These are phyloP conservation scores for Scutellaria galericulata DNA, from an alignment of 257 asterid species.

Conservation along the genomic window DNA sequence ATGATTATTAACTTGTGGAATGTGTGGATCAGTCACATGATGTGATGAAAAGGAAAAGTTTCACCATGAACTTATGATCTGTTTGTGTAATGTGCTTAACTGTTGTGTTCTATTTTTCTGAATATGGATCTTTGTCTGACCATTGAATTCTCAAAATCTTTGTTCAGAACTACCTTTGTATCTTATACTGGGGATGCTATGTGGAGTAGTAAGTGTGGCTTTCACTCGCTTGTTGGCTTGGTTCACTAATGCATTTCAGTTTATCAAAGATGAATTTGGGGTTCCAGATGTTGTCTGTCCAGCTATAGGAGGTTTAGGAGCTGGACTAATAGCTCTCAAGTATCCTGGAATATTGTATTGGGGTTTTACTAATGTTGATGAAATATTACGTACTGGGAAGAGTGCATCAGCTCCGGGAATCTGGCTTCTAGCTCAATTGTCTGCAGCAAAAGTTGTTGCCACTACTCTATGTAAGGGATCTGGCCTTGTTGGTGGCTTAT, in stretches of 20 bases:
- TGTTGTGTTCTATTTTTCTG: conserved; percentile 25
- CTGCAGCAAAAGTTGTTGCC: conserved; percentile 94
- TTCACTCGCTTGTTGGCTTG: conserved; percentile 79
- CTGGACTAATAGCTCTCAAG: conserved; percentile 93
- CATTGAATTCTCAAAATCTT: conserved; percentile 38
- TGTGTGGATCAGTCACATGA: conserved; percentile 13
- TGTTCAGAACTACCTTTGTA: conserved; percentile 90
- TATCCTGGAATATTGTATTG: conserved; percentile 96
- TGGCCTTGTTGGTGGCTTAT: conserved; percentile 94
- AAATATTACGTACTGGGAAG: conserved; percentile 95
- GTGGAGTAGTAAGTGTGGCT: conserved; percentile 96
- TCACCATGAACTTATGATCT: conserved; percentile 17
- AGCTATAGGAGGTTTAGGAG: conserved; percentile 97
- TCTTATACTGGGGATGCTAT: conserved; percentile 93
- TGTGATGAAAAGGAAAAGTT: conserved; percentile 26
- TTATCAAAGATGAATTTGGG: conserved; percentile 70
- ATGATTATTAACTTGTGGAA: neutral
- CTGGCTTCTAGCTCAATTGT: conserved; percentile 86
- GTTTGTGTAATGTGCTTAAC: conserved; percentile 25
- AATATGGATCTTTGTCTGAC: conserved; percentile 35
- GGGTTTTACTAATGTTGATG: conserved; percentile 99
- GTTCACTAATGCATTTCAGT: conserved; percentile 73
- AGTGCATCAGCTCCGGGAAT: conserved; percentile 99
- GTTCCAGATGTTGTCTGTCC: conserved; percentile 90
- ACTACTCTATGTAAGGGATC: conserved; percentile 95